A percentile compares a stretch with the other conserved stretches of the same genome.
Evolutionary conservation across 2,329 filamentous ascomycete genomes (phyloP).

Genomic region (Aspergillus awamori): DNA sequence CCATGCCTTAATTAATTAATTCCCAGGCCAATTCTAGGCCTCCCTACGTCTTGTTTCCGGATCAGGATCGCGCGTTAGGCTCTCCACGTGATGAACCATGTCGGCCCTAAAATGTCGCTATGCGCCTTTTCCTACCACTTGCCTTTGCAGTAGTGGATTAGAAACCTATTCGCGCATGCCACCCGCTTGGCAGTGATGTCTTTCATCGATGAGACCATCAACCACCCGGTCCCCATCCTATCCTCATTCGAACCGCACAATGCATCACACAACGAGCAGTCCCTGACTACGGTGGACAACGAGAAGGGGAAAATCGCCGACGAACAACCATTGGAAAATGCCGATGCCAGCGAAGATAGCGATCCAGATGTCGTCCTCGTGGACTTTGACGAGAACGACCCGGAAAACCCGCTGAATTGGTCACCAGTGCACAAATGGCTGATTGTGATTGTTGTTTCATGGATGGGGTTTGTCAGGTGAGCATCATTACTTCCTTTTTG

Average conservation of each 20-base stretch:
- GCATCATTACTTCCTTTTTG: too few species aligned
- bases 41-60: too few species aligned
- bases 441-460: constrained; percentile 19
- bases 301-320: constrained; percentile 10
- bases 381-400: constrained; percentile 18
- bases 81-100: too few species aligned
- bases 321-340: constrained; percentile 16
- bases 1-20: too few species aligned
- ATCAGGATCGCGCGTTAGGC: too few species aligned
- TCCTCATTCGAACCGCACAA: background rate
- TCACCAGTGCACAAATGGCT: constrained; percentile 21
- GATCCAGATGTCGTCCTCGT: constrained; percentile 17
- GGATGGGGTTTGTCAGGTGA: constrained; percentile 18
- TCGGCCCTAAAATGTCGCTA: too few species aligned
- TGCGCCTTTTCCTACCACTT: too few species aligned
- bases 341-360: constrained; percentile 11
- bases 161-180: background rate
- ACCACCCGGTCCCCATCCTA: background rate
- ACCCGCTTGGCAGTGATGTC: background rate
- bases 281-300: background rate
- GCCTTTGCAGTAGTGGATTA: background rate
- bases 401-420: constrained; percentile 22
- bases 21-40: too few species aligned
- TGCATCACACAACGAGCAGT: background rate
- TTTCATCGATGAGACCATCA: background rate